Conservation (phyloP, 495 filamentous ascomycete genomes). For the Penicillium nucicola region DNA sequence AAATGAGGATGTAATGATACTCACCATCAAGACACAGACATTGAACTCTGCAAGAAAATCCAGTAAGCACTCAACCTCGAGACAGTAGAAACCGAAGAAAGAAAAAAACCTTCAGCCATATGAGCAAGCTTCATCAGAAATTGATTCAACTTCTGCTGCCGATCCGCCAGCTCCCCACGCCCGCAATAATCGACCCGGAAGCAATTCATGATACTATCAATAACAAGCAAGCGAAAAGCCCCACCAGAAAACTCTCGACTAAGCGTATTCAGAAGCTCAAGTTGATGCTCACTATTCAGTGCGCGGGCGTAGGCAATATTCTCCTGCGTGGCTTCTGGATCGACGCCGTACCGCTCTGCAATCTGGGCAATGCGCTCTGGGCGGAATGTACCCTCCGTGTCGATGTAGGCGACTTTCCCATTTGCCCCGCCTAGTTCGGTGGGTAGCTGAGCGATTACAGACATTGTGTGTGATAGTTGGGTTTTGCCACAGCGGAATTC, state of each 20-base stretch:
- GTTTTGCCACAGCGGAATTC: constrained; percentile 81
- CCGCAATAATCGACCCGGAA: constrained; percentile 75
- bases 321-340: constrained; percentile 63
- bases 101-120: constrained; percentile 62
- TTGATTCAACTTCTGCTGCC: constrained; percentile 72
- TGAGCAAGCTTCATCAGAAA: constrained; percentile 68
- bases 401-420: constrained; percentile 78
- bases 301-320: constrained; percentile 74
- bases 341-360: constrained; percentile 69
- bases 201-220: constrained; percentile 78
- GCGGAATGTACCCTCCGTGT: constrained; percentile 77
- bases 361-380: constrained; percentile 72
- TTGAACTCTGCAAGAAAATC: constrained; percentile 61
- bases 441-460: constrained; percentile 58
- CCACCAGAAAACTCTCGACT: constrained; percentile 63
- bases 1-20: not conserved
- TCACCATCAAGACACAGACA: constrained; percentile 69
- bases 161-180: constrained; percentile 71
- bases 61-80: constrained; percentile 1
- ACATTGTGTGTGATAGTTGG: constrained; percentile 66
- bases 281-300: constrained; percentile 73
- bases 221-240: constrained; percentile 68
- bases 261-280: constrained; percentile 66
- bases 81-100: not conserved
- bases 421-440: constrained; percentile 69